Evolutionary conservation across 192 early-diverging fungal species (phyloP), one percentile per base, ranked within the genome.

Genomic region (Neocallimastix lanati): DNA sequence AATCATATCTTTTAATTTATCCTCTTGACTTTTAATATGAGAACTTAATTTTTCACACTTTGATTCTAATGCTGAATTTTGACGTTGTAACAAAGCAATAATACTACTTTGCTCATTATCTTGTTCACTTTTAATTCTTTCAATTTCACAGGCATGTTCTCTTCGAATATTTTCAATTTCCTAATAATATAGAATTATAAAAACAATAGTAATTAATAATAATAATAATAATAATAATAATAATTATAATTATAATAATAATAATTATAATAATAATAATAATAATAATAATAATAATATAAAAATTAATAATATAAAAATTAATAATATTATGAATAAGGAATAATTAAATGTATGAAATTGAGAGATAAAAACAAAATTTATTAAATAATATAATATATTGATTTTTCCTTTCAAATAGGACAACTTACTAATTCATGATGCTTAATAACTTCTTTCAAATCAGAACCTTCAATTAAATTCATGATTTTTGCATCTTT

Each of bases 401-500:
- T n/a, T n/a, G n/a, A n/a, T n/a, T n/a, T n/a, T n/a, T n/a, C n/a
- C n/a, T n/a, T n/a, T n/a, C n/a, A 77, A 6, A 77, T 77, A 77
- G 2, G 2, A 13, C 2, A 5, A 35, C 13, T 77, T 77, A 87
- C 89, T 82, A 90, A 33, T 80, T 90, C 89, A 81, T 90, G 88
- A 79, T 90, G 89, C 81, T 90, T 88, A 83, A 90, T 88, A 76
- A 90, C 79, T 28, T 82, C 84, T 80, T 90, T 87, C 82, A 90
- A 80, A 78, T 90, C 89, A 6, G 84, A 84, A 0, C 89, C 89
- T 79, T 90, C 89, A 77, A 90, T 88, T 77, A 90, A 77, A 36
- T 84, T 87, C 88, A 90, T 90, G 77, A 90, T 90, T 80, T 90
- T 90, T 12, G 89, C 89, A 82, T 90, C 89, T 81, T 90, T 90